phyloP scores from a whole-genome alignment of 208 protist species.

The Leishmania gerbilli region DNA sequence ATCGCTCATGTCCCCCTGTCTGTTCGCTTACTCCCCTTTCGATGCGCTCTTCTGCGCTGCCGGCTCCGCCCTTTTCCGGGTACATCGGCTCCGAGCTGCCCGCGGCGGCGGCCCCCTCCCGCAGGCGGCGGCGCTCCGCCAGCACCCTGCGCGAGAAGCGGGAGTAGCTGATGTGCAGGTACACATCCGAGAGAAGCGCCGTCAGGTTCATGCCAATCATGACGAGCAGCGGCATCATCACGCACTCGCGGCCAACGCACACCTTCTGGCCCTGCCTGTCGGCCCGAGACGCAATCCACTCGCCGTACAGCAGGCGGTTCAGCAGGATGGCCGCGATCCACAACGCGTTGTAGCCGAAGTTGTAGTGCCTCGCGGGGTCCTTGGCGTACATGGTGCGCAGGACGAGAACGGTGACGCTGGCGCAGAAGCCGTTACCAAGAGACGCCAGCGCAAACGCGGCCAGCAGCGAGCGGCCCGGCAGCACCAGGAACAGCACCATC shows the following conservation, averaged over 20 bases:
- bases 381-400: slow-evolving; percentile 70
- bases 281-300: slow-evolving; percentile 58
- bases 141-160: slow-evolving; percentile 39
- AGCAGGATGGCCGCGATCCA: slow-evolving; percentile 45
- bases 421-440: slow-evolving; percentile 72
- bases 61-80: neutral
- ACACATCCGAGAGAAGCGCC: slow-evolving; percentile 36
- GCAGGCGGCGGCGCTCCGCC: slow-evolving; percentile 40
- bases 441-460: slow-evolving; percentile 46
- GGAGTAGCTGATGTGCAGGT: slow-evolving; percentile 49
- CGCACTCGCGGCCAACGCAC: slow-evolving; percentile 40
- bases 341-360: slow-evolving; percentile 46
- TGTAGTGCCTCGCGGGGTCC: slow-evolving; percentile 77
- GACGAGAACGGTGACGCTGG: slow-evolving; percentile 48
- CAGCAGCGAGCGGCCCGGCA: slow-evolving; percentile 36
- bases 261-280: slow-evolving; percentile 38
- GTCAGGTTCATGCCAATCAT: slow-evolving; percentile 48
- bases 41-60: neutral
- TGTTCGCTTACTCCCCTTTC: slow-evolving; percentile 30
- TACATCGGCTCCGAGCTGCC: slow-evolving; percentile 3
- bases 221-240: slow-evolving; percentile 51
- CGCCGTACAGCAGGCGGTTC: slow-evolving; percentile 75
- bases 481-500: slow-evolving; percentile 50
- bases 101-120: slow-evolving; percentile 18
- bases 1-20: slow-evolving; percentile 21